phyloP scores from a whole-genome alignment of 2,329 filamentous ascomycete genomes.

The Pseudopithomyces maydicus region DNA sequence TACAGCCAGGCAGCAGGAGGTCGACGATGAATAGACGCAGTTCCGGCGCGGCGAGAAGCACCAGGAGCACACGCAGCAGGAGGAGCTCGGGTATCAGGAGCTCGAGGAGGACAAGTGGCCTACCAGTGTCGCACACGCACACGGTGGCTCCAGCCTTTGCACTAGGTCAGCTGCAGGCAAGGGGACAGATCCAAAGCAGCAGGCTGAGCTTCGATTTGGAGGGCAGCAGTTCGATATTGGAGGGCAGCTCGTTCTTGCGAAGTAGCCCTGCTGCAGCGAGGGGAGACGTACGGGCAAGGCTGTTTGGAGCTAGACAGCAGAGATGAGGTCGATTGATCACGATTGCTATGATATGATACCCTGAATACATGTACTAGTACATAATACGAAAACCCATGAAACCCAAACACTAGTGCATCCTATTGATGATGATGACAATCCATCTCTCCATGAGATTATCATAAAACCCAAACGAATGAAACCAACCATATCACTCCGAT shows the following conservation, averaged over 20 bases:
- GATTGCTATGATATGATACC: background rate
- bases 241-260: slow-evolving; percentile 42
- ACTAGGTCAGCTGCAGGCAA: background rate
- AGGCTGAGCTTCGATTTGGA: slow-evolving; percentile 40
- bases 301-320: slow-evolving; percentile 28
- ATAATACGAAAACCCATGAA: background rate
- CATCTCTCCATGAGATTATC: background rate
- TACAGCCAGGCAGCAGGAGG: slow-evolving; percentile 23
- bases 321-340: slow-evolving; percentile 9
- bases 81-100: slow-evolving; percentile 14
- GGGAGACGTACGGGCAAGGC: slow-evolving; percentile 33
- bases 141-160: slow-evolving; percentile 1
- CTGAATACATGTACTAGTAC: background rate
- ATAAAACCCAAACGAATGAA: no score
- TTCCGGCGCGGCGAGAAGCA: slow-evolving; percentile 21
- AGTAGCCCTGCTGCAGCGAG: slow-evolving; percentile 41
- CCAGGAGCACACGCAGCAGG: slow-evolving; percentile 15
- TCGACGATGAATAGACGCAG: slow-evolving; percentile 24
- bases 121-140: slow-evolving; percentile 7
- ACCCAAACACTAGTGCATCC: no score
- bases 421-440: no score
- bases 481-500: no score
- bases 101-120: slow-evolving; percentile 10
- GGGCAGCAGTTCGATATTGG: slow-evolving; percentile 43
- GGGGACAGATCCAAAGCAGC: slow-evolving; percentile 11